Evolutionary conservation across 176 grass and related monocot species (phyloP), one percentile per base, ranked within the genome.

Genomic region (Oryza officinalis): DNA sequence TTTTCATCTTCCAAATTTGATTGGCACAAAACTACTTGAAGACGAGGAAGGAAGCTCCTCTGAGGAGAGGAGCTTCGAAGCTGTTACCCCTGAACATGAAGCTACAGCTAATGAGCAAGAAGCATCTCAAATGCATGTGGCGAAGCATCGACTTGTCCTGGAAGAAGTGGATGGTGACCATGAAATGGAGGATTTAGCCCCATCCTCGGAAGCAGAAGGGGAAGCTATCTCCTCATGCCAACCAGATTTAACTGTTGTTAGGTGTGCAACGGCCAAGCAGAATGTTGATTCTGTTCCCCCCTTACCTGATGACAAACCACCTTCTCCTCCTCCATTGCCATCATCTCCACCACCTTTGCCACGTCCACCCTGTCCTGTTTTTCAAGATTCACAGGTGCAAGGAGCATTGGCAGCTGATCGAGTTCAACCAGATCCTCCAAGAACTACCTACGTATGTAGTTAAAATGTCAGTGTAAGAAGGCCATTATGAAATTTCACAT

Each of bases 101-200:
- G 65, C 76, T 65, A 49, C 64, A 20, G 75, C 84, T 91, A 72
- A 83, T 78, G 92, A 90, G 59, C 90, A 84, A 57, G 85, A 38
- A 30, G 64, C 25, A 26, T 79, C 57, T 75, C 78, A 92, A 28
- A 68, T 78, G 82, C 86, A 87, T 74, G 28, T 71, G 67, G 71
- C 60, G 14, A 94, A 89, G 54, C 93, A 98, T 85, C 91, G 88
- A 77, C 87, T 88, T 30, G 84, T 95, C 35, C 76, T 98, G 66
- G 93, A 92, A 83, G 96, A 95, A 54, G 89, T 98, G 52, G 88
- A 98, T 57, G 96, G 91, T 86, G 96, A 98, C 45, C 91, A 92
- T 66, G 96, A 98, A 87, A 98, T 98, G 93, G 96, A 98, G 71
- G 96, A 98, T 85, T 89, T 90, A 71, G 87, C 96, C 33, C 96